Base-by-base conservation (phyloP, 108 stramenopile genomes). In the Epipyxis sp. region DNA sequence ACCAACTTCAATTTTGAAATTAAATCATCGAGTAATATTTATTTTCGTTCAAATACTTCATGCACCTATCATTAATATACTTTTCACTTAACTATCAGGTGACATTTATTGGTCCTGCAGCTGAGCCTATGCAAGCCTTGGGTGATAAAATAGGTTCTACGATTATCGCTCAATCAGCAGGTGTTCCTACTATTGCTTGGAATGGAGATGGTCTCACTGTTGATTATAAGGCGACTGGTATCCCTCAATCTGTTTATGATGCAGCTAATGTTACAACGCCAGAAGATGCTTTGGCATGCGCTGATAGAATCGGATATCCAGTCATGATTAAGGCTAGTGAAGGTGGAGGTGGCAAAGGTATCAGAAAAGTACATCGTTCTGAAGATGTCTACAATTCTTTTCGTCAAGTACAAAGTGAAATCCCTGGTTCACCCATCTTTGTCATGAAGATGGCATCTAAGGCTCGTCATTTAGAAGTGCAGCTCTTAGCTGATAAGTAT, bases 251-350 rank as follows among this genome's bases (percentile, higher is more conserved):
- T 61, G 90, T 94, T 6, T 95, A 92, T 65, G 89, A 94, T 44
- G 78, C 88, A 76, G 97, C 94, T 0, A 93, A 87, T 69, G 92
- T 99, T 43, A 80, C 65, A 45, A 88, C 87, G 40, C 92, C 94
- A 0, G 74, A 86, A 20, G 87, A 94, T 62, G 97, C 96, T 2
- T 69, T 81, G 44, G 86, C 85, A 54, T 93, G 88, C 13, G 91
- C 92, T 37, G 84, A 76, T 39, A 82, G 87, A 80, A 93, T 99
- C 81, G 98, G 98, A 32, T 95, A 94, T 69, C 98, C 98, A 32
- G 86, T 99, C 80, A 99, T 99, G 98, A 95, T 99, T 86, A 99
- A 99, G 90, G 98, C 98, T 16, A 90, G 89, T 34, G 98, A 99
- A 84, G 98, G 98, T 69, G 98, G 98, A 2, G 98, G 98, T 59